Base-by-base conservation (phyloP, 75 land plant genomes). In the Selaginella tamariscina region DNA sequence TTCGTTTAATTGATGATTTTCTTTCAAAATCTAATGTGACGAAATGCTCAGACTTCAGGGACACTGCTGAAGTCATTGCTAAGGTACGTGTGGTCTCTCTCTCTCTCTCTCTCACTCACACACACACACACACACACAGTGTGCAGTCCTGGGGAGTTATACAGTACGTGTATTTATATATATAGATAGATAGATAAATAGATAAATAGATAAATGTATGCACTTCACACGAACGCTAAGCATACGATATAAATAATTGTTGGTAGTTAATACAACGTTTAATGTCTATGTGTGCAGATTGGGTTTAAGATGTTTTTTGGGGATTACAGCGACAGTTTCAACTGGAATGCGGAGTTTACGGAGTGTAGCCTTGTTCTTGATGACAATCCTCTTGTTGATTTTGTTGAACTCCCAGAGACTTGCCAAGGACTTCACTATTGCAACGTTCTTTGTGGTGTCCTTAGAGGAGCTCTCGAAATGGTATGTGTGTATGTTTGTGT, bases 391-490 rank as follows among this genome's bases (percentile, higher is more conserved):
- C 82, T 91, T 13, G 96, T 88, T 18, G 96, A 91, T 39, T 91
- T 88, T 76, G 96, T 91, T 64, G 96, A 91, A 72, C 85, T 91
- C 65, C 96, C 96, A 65, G 96, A 91, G 79, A 88, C 84, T 24
- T 91, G 83, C 65, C 92, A 88, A 69, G 96, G 96, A 65, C 86
- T 91, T 9, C 70, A 75, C 76, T 91, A 91, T 54, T 91, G 96
- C 82, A 91, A 91, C 77, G 75, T 91, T 20, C 80, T 91, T 55
- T 88, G 96, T 80, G 96, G 96, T 68, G 89, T 91, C 54, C 70
- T 91, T 28, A 80, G 93, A 71, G 96, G 96, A 78, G 96, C 96
- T 2, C 77, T 91, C 24, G 96, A 91, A 70, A 91, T 91, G 96
- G 96, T 86, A n/a, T n/a, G n/a, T n/a, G n/a, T n/a, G n/a, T n/a